phyloP scores from a whole-genome alignment of 2,329 filamentous ascomycete species.

The Sphaceloma murrayae region DNA sequence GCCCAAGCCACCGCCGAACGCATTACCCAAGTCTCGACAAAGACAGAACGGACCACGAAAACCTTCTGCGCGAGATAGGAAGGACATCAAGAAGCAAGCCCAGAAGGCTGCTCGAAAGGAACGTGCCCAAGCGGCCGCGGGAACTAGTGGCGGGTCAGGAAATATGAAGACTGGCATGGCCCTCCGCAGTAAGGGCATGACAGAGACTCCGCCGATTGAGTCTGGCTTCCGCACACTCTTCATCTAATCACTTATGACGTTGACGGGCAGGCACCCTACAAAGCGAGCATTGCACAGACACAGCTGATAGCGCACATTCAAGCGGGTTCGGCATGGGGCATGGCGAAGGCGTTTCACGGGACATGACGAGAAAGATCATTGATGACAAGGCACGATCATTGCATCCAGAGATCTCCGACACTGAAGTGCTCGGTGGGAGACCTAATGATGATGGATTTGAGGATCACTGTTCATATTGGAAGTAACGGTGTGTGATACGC shows the following conservation, averaged over 20 bases:
- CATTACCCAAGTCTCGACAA: constrained; percentile 26
- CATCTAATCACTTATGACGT: constrained; percentile 24
- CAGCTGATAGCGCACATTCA: not conserved
- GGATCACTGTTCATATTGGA: not conserved
- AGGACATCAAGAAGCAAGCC: constrained; percentile 34
- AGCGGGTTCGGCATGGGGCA: constrained; percentile 10
- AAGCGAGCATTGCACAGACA: constrained; percentile 14
- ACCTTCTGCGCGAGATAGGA: constrained; percentile 30
- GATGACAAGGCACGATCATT: constrained; percentile 12
- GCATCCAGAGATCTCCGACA: constrained; percentile 15
- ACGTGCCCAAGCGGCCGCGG: constrained; percentile 26
- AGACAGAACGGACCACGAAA: constrained; percentile 29
- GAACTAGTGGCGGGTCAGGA: constrained; percentile 2
- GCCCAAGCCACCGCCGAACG: constrained; percentile 25
- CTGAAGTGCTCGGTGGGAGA: constrained; percentile 18
- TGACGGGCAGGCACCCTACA: not conserved
- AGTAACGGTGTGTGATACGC: not conserved
- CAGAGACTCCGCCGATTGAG: constrained; percentile 29
- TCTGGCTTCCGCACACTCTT: constrained; percentile 30
- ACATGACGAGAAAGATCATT: constrained; percentile 1
- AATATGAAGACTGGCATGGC: constrained; percentile 23
- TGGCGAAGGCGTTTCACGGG: constrained; percentile 11
- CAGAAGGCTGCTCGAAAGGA: constrained; percentile 35
- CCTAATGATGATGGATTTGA: constrained; percentile 10
- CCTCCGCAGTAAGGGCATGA: constrained; percentile 27